phyloP scores from a whole-genome alignment of 148 eudicot species.

The Rhododendron molle region DNA sequence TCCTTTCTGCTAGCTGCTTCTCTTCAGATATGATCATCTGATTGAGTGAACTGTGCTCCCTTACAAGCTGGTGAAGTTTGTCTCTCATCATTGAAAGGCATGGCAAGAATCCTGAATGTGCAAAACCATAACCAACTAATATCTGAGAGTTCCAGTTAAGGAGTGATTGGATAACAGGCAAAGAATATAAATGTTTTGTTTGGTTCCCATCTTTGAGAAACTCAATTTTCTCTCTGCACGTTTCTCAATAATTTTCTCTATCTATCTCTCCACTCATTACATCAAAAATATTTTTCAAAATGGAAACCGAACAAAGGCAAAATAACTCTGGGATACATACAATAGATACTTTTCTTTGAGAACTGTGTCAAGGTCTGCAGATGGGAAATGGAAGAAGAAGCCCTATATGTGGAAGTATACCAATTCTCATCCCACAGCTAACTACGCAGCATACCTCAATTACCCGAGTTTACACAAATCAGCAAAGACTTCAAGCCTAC shows the following conservation, averaged over 20 bases:
- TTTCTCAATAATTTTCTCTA: too few species aligned
- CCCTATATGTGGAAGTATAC: neutral
- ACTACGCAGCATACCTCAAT: neutral
- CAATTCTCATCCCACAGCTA: neutral
- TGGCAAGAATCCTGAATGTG: conserved; percentile 38
- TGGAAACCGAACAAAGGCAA: too few species aligned
- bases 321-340: neutral
- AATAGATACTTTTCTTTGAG: neutral
- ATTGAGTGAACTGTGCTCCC: conserved; percentile 40
- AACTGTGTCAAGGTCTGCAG: neutral
- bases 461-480: neutral
- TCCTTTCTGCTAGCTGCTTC: conserved; percentile 40
- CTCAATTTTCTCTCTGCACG: too few species aligned
- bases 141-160: neutral
- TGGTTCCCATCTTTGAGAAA: too few species aligned
- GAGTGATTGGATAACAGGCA: neutral
- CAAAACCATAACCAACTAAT: neutral
- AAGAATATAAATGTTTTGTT: neutral
- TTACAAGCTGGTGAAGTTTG: conserved; percentile 42
- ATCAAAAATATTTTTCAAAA: too few species aligned
- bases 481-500: neutral
- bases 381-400: neutral
- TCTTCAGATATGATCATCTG: conserved; percentile 40
- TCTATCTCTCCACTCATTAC: too few species aligned
- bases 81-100: conserved; percentile 49